Percentiles rank a stretch among this genome's conserved stretches.
Conservation (phyloP, 2,329 filamentous ascomycete genomes). For the Akanthomyces dipterigenus region DNA sequence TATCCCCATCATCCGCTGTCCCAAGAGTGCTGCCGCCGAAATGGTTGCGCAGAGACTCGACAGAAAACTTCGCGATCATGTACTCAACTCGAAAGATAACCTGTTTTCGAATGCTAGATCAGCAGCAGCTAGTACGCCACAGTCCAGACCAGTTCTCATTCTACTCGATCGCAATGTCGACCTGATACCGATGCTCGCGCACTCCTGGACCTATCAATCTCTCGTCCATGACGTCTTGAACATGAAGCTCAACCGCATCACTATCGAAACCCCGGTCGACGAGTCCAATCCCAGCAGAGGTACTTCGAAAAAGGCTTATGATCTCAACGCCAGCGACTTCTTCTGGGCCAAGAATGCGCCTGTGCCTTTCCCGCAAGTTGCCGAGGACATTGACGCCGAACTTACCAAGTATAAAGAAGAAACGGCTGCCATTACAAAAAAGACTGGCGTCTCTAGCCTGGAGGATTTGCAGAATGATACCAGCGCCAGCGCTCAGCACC, state of each 20-base stretch:
- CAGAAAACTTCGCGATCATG: conserved; percentile 90
- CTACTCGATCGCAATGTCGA: conserved; percentile 95
- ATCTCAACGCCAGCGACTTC: conserved; percentile 83
- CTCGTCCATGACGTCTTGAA: conserved; percentile 61
- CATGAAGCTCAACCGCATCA: conserved; percentile 79
- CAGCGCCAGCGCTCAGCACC: conserved; percentile 81
- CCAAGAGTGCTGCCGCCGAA: conserved; percentile 86
- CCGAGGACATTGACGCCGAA: conserved; percentile 91
- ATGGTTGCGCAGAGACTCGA: conserved; percentile 92
- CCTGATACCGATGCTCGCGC: conserved; percentile 95
- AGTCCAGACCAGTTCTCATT: conserved; percentile 80
- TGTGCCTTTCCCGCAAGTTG: conserved; percentile 88
- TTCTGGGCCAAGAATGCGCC: conserved; percentile 95
- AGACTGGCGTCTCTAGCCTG: conserved; percentile 85
- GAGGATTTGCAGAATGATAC: conserved; percentile 90
- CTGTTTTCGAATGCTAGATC: conserved; percentile 72
- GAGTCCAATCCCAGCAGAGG: conserved; percentile 69
- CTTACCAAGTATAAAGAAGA: conserved; percentile 94
- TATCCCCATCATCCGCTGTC: conserved; percentile 92
- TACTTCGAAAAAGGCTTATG: conserved; percentile 80
- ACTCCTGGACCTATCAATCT: conserved; percentile 78
- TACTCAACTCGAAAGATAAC: conserved; percentile 96
- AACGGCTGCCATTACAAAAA: conserved; percentile 86
- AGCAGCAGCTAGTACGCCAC: conserved; percentile 52
- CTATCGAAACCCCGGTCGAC: conserved; percentile 76